phyloP scores from a whole-genome alignment of 768 basidiomycete species.

The Hericium rajendrae region DNA sequence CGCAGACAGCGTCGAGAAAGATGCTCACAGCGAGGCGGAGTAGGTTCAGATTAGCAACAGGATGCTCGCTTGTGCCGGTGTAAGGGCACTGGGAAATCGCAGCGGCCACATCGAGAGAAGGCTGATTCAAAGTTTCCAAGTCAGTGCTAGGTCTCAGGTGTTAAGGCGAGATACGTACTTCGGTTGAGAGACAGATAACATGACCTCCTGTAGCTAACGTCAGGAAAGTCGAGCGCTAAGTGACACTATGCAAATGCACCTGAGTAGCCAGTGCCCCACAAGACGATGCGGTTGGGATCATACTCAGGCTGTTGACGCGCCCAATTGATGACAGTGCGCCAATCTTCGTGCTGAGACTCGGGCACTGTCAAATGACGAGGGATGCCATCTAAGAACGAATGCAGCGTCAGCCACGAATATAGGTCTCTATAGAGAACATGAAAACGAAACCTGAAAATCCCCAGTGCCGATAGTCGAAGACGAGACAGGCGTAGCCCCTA shows the following conservation, averaged over 20 bases:
- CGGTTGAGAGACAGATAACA: background rate
- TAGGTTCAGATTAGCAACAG: background rate
- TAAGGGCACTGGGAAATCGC: constrained; percentile 28
- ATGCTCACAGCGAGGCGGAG: background rate
- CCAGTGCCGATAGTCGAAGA: constrained; percentile 32
- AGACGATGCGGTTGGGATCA: constrained; percentile 22
- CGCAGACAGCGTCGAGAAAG: background rate
- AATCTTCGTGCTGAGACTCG: constrained; percentile 29
- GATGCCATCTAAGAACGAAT: background rate
- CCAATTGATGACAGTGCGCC: constrained; percentile 26
- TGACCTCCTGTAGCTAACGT: background rate
- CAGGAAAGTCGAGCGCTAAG: background rate
- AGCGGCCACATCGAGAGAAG: constrained; percentile 18
- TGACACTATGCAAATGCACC: constrained; percentile 12
- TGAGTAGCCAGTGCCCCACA: constrained; percentile 28
- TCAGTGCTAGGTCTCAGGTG: too few relatives aligned
- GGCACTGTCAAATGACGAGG: constrained; percentile 22
- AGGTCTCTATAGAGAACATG: too few relatives aligned
- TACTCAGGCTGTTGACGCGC: constrained; percentile 21
- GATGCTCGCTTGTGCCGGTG: constrained; percentile 11
- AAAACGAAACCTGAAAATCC: constrained; percentile 22
- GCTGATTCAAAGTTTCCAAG: constrained; percentile 5
- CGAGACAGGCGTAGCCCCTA: constrained; percentile 24
- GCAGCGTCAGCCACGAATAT: too few relatives aligned
- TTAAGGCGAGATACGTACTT: background rate